phyloP scores from a whole-genome alignment of 257 asterid species.

The Solanum peruvianum region DNA sequence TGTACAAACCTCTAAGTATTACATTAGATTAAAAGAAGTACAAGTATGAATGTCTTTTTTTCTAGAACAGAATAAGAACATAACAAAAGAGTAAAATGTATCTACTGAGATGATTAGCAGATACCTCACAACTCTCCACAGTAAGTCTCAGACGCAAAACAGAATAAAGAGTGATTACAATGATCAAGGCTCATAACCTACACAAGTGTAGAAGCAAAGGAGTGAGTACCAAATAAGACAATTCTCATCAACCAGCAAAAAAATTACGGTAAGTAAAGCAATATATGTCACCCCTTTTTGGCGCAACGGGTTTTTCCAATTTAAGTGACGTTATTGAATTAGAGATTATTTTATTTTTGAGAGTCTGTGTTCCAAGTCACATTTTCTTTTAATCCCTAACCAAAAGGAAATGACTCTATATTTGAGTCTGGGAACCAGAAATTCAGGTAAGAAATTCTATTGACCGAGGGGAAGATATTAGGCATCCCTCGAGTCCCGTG shows the following conservation, averaged over 20 bases:
- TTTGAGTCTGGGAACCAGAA: no score
- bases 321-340: no score
- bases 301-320: no score
- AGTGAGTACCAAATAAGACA: neutral
- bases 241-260: neutral
- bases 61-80: neutral
- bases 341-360: no score
- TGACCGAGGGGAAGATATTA: no score
- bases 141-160: neutral
- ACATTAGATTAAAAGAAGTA: neutral
- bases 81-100: neutral
- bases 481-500: no score
- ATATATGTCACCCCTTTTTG: no score
- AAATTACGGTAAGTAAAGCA: neutral
- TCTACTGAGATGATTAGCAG: neutral
- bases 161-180: no score
- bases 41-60: neutral
- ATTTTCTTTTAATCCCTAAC: no score
- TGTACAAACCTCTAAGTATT: neutral
- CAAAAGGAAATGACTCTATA: no score
- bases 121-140: neutral
- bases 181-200: neutral
- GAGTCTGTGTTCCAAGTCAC: no score
- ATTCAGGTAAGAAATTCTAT: no score
- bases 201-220: neutral